Evolutionary conservation across 139 green algal genomes (phyloP).

Genomic region (Coccomyxa sp.): DNA sequence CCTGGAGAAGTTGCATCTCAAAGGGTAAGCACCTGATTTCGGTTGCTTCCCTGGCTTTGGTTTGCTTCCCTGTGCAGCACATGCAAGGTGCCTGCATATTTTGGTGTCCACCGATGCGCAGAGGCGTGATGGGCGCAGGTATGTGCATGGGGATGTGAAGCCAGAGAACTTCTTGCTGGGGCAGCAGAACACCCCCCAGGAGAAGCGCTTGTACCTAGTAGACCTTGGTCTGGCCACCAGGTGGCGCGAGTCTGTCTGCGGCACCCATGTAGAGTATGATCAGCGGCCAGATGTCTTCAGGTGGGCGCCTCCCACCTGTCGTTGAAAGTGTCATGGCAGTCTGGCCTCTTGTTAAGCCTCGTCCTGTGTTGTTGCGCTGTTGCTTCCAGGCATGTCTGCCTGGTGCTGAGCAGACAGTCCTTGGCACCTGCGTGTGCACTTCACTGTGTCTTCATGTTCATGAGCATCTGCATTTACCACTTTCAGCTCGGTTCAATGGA

Average conservation of each 20-base stretch:
- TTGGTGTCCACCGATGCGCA: neutral
- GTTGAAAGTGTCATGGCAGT: neutral
- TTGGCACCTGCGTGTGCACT: too few species aligned
- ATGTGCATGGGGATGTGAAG: slow-evolving; percentile 99
- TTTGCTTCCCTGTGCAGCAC: neutral
- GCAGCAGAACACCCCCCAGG: slow-evolving; percentile 65
- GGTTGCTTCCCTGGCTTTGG: neutral
- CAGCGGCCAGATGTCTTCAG: slow-evolving; percentile 97
- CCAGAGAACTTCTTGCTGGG: slow-evolving; percentile 99
- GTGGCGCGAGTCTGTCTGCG: slow-evolving; percentile 81
- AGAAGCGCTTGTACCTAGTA: slow-evolving; percentile 96
- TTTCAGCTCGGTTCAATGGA: too few species aligned
- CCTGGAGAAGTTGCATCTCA: slow-evolving; percentile 92
- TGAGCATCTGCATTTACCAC: too few species aligned
- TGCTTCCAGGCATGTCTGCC: too few species aligned
- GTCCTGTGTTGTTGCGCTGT: neutral
- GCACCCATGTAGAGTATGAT: slow-evolving; percentile 97
- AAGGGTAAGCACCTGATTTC: slow-evolving; percentile 57
- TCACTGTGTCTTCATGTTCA: too few species aligned
- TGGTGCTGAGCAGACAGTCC: too few species aligned
- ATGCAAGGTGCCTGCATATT: neutral
- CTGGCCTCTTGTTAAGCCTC: neutral
- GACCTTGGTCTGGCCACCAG: slow-evolving; percentile 91
- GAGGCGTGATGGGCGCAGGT: slow-evolving; percentile 43
- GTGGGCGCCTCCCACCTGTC: slow-evolving; percentile 3